Base-by-base conservation (phyloP, 2,329 filamentous ascomycete genomes). In the Epichloe amarillans region DNA sequence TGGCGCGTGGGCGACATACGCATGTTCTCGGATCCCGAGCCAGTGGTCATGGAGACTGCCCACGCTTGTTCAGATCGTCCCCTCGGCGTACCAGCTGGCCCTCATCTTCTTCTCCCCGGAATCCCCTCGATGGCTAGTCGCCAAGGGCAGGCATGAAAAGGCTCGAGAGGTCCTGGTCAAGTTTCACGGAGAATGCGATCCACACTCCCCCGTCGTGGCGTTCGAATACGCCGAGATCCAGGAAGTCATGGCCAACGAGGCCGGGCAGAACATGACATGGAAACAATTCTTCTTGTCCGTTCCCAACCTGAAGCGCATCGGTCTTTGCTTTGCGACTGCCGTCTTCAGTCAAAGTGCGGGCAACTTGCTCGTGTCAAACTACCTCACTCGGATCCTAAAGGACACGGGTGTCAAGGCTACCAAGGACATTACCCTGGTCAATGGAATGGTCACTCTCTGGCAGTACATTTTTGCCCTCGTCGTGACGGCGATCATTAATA, bases 101-200 rank as follows among this genome's bases (percentile, higher is more conserved):
- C 69, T 73, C 49, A 62, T 74, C 47, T 69, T 66, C 55, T 72
- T 77, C 47, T 69, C 79, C 5, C 79, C 80, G 0, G 81, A 84
- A 54, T 79, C 73, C 0, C 80, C 80, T 1, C 71, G 80, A 38
- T 83, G 73, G 72, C 62, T 81, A 30, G 68, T 81, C 42, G 70
- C 72, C 37, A 69, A 76, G 53, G 75, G 76, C 35, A 67, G 69
- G 21, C 53, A 61, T 1, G 70, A 76, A 5, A 67, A 79, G 56
- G 78, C 78, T 0, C 70, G 66, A 15, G 63, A 64, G 0, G 72
- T 79, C 26, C 59, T 82, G 0, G 65, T 71, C 56, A 75, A 75
- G 50, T 76, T 75, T 40, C 74, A 79, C 49, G 73, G 71, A 23
- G 73, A 76, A 52, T 66, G 68, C 33, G 66, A 76, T 44, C 55